Evolutionary conservation across 2,329 filamentous ascomycete species (phyloP).

Genomic region (Alternaria sp.): DNA sequence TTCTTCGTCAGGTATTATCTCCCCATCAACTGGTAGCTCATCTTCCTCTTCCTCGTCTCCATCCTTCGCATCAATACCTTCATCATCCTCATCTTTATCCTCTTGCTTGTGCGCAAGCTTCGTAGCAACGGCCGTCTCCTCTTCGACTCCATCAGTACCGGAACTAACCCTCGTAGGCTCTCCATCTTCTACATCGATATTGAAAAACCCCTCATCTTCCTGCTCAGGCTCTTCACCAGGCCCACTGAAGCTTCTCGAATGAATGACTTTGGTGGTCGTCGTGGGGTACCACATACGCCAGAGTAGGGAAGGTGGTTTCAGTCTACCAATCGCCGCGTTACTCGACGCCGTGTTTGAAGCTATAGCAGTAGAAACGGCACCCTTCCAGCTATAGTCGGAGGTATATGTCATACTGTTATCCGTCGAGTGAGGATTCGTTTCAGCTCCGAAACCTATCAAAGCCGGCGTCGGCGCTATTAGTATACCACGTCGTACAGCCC

Average conservation of each 20-base stretch:
- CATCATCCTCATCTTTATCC: background rate
- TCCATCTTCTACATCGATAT: background rate
- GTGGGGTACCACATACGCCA: background rate
- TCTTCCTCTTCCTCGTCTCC: background rate
- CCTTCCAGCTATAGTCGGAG: background rate
- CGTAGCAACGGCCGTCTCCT: background rate
- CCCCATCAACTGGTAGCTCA: background rate
- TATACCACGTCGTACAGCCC: background rate
- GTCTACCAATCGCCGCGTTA: background rate
- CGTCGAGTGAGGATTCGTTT: rapidly evolving
- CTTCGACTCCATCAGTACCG: background rate
- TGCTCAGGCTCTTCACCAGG: background rate
- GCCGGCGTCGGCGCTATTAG: background rate
- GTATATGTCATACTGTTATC: background rate
- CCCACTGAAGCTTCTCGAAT: background rate
- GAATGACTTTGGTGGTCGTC: background rate
- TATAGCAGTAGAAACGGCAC: background rate
- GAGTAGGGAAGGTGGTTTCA: background rate
- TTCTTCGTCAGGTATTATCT: background rate
- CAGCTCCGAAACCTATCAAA: too few relatives aligned
- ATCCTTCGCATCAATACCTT: background rate
- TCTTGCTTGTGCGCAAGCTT: background rate
- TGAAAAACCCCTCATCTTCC: background rate
- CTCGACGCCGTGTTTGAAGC: background rate
- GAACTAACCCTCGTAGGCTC: background rate